Percentiles rank a stretch among this genome's conserved stretches.
phyloP scores from a whole-genome alignment of 2,329 filamentous ascomycete species.

The Clonostachys byssicola region DNA sequence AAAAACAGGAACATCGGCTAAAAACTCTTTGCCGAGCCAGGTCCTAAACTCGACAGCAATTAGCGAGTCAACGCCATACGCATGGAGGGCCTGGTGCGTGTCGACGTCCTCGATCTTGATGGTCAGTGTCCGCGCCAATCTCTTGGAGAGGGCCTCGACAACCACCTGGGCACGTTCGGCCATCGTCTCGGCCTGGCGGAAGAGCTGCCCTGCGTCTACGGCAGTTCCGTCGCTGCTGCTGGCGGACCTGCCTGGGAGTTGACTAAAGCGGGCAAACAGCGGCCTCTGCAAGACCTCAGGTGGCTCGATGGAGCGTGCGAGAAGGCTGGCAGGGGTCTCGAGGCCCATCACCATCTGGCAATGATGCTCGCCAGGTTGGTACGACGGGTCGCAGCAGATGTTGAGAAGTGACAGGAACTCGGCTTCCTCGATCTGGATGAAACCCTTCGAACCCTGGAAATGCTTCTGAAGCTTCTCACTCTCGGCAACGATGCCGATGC shows the following conservation, averaged over 20 bases:
- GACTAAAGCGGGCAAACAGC: not conserved
- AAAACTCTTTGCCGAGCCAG: conserved; percentile 40
- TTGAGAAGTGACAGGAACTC: conserved; percentile 3
- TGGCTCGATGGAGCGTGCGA: not conserved
- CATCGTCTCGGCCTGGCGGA: not conserved
- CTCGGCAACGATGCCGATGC: conserved; percentile 15
- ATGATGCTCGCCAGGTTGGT: not conserved
- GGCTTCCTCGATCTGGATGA: conserved; percentile 1
- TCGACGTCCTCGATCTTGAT: not conserved
- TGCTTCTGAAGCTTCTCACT: not conserved
- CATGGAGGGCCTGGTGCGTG: not conserved
- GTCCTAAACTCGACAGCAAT: conserved; percentile 45
- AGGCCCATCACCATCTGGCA: not conserved
- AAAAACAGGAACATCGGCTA: conserved; percentile 39
- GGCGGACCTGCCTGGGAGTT: not conserved
- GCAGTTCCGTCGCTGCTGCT: not conserved
- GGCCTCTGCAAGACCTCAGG: not conserved
- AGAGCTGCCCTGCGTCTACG: not conserved
- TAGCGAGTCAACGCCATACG: conserved; percentile 42
- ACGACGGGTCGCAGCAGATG: not conserved
- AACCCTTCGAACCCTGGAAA: not conserved
- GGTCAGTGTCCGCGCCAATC: not conserved
- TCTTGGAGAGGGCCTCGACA: not conserved
- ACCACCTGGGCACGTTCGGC: not conserved
- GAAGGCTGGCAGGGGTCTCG: not conserved